Evolutionary conservation across 2,329 filamentous ascomycete species (phyloP), one percentile per base, ranked within the genome.

Genomic region (Thielaviopsis cerberus): DNA sequence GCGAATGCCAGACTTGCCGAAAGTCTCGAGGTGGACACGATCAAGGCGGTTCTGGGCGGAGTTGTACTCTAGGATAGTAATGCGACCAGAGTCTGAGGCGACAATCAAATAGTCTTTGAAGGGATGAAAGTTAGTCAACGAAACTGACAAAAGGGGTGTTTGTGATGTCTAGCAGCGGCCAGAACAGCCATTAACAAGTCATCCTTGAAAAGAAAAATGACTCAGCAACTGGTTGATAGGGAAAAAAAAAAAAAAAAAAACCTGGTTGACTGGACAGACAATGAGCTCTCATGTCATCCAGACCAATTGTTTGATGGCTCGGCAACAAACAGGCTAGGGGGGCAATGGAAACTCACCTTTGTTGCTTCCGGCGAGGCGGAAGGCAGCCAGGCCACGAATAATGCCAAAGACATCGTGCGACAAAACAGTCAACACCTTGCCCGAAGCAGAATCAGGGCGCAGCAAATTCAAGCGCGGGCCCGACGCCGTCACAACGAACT

Each of bases 361-460:
- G 66, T 77, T 90, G 70, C 88, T 94, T 63, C 94, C 94, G 55
- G 94, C 90, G 62, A 98, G 78, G 61, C 92, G 82, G 69, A 97
- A 97, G 25, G 89, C 82, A 58, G 89, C 86, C 64, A 99, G 78
- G 51, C 85, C 82, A 63, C 94, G 81, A 63, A 98, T 91, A 67
- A 98, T 96, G 64, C 90, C 91, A 71, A 98, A 98, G 53, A 94
- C 81, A 76, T 98, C 87, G 68, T 97, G 91, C 1, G 91, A 89
- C 62, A 94, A 79, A 26, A 96, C 73, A 5, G 89, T 88, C 54
- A 85, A 80, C 66, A 97, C 83, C 70, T 92, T 94, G 63, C 88
- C 88, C 67, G 90, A 85, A 1, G 82, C 78, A 24, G 88, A 83
- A 67, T 95, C 88, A 23, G 92, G 88, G 61, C 90, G 85, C 66